Evolutionary conservation across 2,329 filamentous ascomycete species (phyloP), one percentile per base, ranked within the genome.

Genomic region (Monosporascus sp.): DNA sequence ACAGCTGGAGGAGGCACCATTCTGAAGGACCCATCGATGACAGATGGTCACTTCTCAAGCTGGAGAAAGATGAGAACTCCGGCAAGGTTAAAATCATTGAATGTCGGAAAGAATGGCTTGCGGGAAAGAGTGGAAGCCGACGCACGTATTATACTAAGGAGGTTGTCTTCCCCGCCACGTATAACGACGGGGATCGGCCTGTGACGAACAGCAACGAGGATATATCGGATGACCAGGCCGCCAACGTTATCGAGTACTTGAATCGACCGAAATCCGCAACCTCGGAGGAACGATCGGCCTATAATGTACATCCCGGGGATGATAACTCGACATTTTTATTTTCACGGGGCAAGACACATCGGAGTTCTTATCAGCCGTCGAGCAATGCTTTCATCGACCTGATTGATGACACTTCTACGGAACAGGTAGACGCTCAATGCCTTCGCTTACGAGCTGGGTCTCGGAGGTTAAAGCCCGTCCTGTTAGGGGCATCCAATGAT

Each of bases 1-100:
- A 72, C 20, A 76, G 85, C 45, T 90, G 84, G 79, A 76, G 87
- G 7, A 80, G 87, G 17, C 76, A 86, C 48, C 84, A 89, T 59
- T 72, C 72, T 27, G 87, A 91, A 65, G 88, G 88, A 0, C 81
- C 85, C 0, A 83, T 90, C 17, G 86, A 91, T 58, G 84, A 90
- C 60, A 79, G 85, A 3, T 92, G 88, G 87, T 86, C 82, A 0
- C 81, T 83, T 53, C 70, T 92, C 3, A 78, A 78, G 4, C 71
- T 91, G 1, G 77, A 81, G 27, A 74, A 73, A 36, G 81, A 89
- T 54, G 83, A 89, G 54, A 60, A 61, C 11, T 84, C 79, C 0
- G 81, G 82, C 1, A 67, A 75, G 15, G 68, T 88, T 1, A 73
- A 80, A 49, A 83, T 89, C 18, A 68, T 89, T 1, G 88, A 92